phyloP scores from a whole-genome alignment of 1,284 basidiomycete species.

The Ganoderma sinense region DNA sequence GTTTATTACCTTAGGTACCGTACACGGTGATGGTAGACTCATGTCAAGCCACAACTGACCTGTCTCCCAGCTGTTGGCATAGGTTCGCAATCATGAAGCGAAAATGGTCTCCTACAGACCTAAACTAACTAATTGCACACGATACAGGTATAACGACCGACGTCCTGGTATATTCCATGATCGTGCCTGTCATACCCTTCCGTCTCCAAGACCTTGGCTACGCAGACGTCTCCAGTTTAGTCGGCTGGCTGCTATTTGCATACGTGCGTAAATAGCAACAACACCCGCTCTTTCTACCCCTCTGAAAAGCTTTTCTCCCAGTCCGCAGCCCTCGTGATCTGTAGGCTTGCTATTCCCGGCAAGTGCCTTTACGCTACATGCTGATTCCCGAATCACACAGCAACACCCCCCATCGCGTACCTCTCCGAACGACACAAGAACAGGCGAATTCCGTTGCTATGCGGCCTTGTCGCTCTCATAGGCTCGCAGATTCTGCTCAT shows the following conservation, averaged over 20 bases:
- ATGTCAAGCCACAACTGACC: background rate
- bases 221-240: constrained; percentile 58
- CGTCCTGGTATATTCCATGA: constrained; percentile 70
- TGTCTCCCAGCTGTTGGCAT: constrained; percentile 19
- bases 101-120: background rate
- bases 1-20: constrained; percentile 38
- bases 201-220: constrained; percentile 67
- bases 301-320: constrained; percentile 16
- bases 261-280: constrained; percentile 49
- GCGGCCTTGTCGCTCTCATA: constrained; percentile 63
- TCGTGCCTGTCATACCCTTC: constrained; percentile 82
- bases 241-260: constrained; percentile 74
- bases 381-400: constrained; percentile 42
- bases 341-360: constrained; percentile 26
- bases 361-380: background rate
- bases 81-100: constrained; percentile 7
- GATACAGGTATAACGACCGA: constrained; percentile 66
- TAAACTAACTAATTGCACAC: background rate
- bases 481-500: constrained; percentile 77
- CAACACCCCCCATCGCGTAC: constrained; percentile 74
- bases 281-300: background rate
- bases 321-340: constrained; percentile 45
- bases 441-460: constrained; percentile 64
- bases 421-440: constrained; percentile 68
- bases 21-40: background rate